Evolutionary conservation across 2,329 filamentous ascomycete species (phyloP).

Genomic region (Trichoderma citrinoviride): DNA sequence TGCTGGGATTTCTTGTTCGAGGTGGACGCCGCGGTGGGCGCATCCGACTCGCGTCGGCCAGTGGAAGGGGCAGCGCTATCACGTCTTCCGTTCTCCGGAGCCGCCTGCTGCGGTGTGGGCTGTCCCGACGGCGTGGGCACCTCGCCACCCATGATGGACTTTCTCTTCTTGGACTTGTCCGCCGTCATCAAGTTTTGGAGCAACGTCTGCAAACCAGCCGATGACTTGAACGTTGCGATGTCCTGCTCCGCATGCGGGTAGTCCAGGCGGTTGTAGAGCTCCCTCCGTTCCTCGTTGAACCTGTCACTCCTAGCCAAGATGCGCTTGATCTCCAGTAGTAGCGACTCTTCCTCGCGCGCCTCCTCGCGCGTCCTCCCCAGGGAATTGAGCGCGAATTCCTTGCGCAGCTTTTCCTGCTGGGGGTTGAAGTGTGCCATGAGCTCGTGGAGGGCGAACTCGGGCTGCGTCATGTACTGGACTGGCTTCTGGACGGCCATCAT

Average conservation of each 20-base stretch:
- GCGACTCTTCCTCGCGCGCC: conserved; percentile 84
- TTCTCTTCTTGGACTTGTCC: conserved; percentile 88
- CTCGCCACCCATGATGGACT: conserved; percentile 61
- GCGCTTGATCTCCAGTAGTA: conserved; percentile 86
- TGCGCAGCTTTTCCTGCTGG: conserved; percentile 72
- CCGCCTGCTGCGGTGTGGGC: conserved; percentile 39
- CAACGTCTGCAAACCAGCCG: conserved; percentile 72
- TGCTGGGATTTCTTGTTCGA: conserved; percentile 51
- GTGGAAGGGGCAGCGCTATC: conserved; percentile 53
- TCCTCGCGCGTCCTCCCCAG: conserved; percentile 81
- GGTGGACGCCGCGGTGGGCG: conserved; percentile 38
- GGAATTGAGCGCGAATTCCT: conserved; percentile 77
- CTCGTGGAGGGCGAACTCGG: conserved; percentile 80
- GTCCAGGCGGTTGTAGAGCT: conserved; percentile 83
- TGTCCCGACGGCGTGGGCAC: conserved; percentile 44
- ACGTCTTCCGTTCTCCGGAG: conserved; percentile 43
- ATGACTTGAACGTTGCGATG: conserved; percentile 76
- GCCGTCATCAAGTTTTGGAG: conserved; percentile 78
- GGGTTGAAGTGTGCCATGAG: conserved; percentile 85
- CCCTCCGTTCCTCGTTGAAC: conserved; percentile 82
- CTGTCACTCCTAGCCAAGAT: conserved; percentile 84
- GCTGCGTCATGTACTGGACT: conserved; percentile 79
- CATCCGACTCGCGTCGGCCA: conserved; percentile 37
- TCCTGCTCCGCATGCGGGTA: conserved; percentile 70
- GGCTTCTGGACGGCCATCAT: conserved; percentile 80